Evolutionary conservation across 75 land plant genomes (phyloP).

Genomic region (Cunninghamia lanceolata): DNA sequence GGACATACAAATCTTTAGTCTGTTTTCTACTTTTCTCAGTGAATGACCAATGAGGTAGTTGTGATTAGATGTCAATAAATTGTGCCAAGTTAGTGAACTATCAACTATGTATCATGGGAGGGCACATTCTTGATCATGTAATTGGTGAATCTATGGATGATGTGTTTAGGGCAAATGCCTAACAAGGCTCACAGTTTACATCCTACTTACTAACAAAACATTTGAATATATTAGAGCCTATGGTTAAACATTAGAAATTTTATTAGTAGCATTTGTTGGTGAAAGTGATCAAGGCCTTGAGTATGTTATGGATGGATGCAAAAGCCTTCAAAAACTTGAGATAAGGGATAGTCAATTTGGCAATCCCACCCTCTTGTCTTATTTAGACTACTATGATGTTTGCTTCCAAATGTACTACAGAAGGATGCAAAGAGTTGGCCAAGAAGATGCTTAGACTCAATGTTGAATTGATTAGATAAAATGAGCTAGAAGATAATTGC

Average conservation of each 20-base stretch:
- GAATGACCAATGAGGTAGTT: conserved; percentile 89
- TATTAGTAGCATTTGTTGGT: conserved; percentile 94
- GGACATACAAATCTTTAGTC: conserved; percentile 76
- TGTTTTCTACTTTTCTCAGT: conserved; percentile 82
- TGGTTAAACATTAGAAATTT: conserved; percentile 68
- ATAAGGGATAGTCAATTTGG: conserved; percentile 93
- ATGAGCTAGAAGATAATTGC: conserved; percentile 10
- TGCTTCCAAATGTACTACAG: conserved; percentile 46
- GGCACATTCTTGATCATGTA: conserved; percentile 52
- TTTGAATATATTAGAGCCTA: conserved; percentile 75
- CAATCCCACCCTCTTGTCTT: conserved; percentile 66
- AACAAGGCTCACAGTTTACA: conserved; percentile 80
- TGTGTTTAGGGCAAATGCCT: conserved; percentile 88
- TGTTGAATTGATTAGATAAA: conserved; percentile 66
- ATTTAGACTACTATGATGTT: conserved; percentile 83
- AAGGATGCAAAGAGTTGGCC: conserved; percentile 67
- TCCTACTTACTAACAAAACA: conserved; percentile 74
- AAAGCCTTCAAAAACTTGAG: conserved; percentile 79
- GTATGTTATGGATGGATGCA: conserved; percentile 77
- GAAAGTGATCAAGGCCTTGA: conserved; percentile 62
- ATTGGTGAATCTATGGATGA: conserved; percentile 80
- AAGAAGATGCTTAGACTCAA: conserved; percentile 53
- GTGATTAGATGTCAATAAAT: conserved; percentile 63
- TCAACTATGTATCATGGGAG: conserved; percentile 85
- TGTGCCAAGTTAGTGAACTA: conserved; percentile 66